Base-by-base conservation (phyloP, 257 asterid genomes). In the Scutellaria baicalensis region DNA sequence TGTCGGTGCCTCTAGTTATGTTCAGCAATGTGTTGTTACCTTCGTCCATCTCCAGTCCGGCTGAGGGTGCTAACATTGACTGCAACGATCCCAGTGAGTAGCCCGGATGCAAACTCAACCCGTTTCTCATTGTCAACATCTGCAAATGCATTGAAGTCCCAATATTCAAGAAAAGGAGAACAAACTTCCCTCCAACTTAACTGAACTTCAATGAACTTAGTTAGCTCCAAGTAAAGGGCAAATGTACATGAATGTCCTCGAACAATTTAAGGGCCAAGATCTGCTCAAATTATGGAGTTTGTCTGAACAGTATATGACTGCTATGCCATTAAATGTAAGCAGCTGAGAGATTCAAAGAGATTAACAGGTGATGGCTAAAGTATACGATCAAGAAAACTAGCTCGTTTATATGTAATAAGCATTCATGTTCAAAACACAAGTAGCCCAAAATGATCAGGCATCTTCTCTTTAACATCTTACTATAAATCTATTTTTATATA, bases 51-150 rank as follows among this genome's bases (percentile, higher is more conserved):
- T 81, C 91, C 54, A 81, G 20, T 17, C 76, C 86, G 16, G 75
- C 43, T 47, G 82, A 78, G 52, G 94, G 80, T 27, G 78, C 80
- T 56, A 84, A 81, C 80, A 85, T 51, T 14, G 96, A 76, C 76
- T 81, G 89, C 64, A 85, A 50, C 9, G 91, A 84, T 47, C 95
- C 93, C 1, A 82, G 79, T 13, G 88, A 66, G 75, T 84, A 86
- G 27, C 84, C 81, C 1, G 95, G 96, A 71, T 90, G 90, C 66
- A 88, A 70, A 75, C 89, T 80, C 71, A 90, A 67, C 70, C 96
- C 98, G 9, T 90, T 93, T 83, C 97, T 87, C 87, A 90, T 72
- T 6, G 98, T 88, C 80, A 93, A 76, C 95, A 89, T 89, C 98
- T 93, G 92, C 77, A 75, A 71, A 60, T 31, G 68, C 21, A 61